phyloP scores from a whole-genome alignment of 1,139 yeast genomes.

The Hemisphaericaspora subhashii region DNA sequence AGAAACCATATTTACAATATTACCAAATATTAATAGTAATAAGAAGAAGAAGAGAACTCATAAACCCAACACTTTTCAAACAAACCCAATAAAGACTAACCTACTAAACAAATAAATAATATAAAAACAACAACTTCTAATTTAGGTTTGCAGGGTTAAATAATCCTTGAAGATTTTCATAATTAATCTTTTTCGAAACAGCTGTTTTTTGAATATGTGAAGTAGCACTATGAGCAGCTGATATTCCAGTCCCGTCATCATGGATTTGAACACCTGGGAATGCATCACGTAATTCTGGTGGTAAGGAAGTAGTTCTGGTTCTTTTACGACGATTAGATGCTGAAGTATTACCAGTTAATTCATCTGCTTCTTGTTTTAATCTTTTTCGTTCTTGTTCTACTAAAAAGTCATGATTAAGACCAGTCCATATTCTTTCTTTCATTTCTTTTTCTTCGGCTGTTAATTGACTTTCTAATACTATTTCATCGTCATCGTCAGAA shows the following conservation, averaged over 20 bases:
- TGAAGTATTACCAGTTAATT: slow-evolving; percentile 70
- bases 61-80: too few relatives aligned
- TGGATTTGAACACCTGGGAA: slow-evolving; percentile 42
- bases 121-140: neutral
- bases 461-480: slow-evolving; percentile 59
- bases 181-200: slow-evolving; percentile 85
- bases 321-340: slow-evolving; percentile 44
- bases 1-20: too few relatives aligned
- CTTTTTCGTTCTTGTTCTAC: slow-evolving; percentile 84
- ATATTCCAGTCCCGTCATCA: slow-evolving; percentile 45
- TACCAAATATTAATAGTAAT: too few relatives aligned
- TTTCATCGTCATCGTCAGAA: slow-evolving; percentile 80
- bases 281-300: slow-evolving; percentile 29
- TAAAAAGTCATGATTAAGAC: slow-evolving; percentile 81
- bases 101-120: neutral
- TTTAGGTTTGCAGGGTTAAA: slow-evolving; percentile 29
- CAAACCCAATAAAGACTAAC: slow-evolving; percentile 2
- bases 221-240: slow-evolving; percentile 75
- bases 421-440: slow-evolving; percentile 85
- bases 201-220: slow-evolving; percentile 68
- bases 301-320: slow-evolving; percentile 22
- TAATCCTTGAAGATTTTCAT: slow-evolving; percentile 69
- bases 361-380: slow-evolving; percentile 84
- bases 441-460: slow-evolving; percentile 64
- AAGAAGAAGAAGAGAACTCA: too few relatives aligned